Evolutionary conservation across 305 asterid genomes (phyloP), one percentile per base, ranked within the genome.

Genomic region (Rubia balearica): DNA sequence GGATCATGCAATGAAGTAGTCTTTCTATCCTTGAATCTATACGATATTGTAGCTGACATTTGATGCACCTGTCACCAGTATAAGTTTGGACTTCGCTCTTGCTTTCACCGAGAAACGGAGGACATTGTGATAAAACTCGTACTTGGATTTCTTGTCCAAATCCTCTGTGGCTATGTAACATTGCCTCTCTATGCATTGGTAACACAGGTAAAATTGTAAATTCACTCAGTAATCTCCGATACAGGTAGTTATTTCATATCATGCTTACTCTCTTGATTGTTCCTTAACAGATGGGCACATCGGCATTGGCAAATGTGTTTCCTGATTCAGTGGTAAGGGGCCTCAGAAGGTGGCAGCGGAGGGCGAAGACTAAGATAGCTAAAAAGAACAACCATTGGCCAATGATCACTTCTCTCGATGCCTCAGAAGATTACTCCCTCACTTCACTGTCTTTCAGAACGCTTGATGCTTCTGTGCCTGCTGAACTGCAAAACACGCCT

Each of bases 81-180:
- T 65, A 83, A 85, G 74, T 88, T 75, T 24, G 91, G 94, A 30
- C 68, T 87, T 55, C 69, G 81, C 71, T 84, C 93, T 62, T 90
- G 97, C 83, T 90, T 90, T 85, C 97, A 90, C 76, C 76, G 73
- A 0, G 17, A 73, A 80, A 88, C 83, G 16, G 87, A 79, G 75
- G 90, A 85, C 49, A 87, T 88, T 17, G 86, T 77, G 61, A 81
- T 83, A 63, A 82, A 78, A 73, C 70, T 85, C n/a, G 83, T 81
- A 9, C 81, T 81, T 81, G 91, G 91, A 12, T 69, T 88, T 51
- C 10, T 84, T 46, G 85, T 90, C 45, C 93, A 89, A 71, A 71
- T 90, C 75, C 90, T 90, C 27, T 81, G 88, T 62, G 97, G 91
- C 78, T 90, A 90, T 55, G 96, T 87, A 27, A 84, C 90, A 49